Evolutionary conservation across 2,329 filamentous ascomycete species (phyloP), one percentile per base, ranked within the genome.

Genomic region (Cladosporium sp.): DNA sequence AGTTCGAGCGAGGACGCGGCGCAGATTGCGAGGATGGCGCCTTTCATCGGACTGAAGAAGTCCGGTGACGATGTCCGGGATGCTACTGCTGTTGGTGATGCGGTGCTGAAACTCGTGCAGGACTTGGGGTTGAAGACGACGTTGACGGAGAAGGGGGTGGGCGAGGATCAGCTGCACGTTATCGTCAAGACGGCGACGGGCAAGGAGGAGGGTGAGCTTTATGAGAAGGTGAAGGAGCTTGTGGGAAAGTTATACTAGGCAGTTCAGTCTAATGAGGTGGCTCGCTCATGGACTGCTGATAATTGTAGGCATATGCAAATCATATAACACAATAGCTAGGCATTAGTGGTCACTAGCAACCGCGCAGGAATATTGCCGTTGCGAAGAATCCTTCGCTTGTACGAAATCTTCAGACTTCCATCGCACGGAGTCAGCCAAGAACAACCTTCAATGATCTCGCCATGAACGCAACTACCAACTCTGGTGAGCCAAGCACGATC

Each of bases 131-230:
- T 84, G 64, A 79, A 81, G 72, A 76, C 72, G n/a, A 80, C 79
- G 53, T 72, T 85, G 73, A 78, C 77, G 18, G 79, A 81, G 70
- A 82, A 82, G 65, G 72, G 78, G 50, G 80, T 83, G 14, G 77
- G 74, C 0, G 74, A 72, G 65, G 79, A 79, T 65, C 76, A 83
- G 72, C 72, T 80, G 28, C 73, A 76, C 7, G 71, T 79, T 2
- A 82, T 83, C 67, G 75, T 75, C 4, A 79, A 81, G 73, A 76
- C 78, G 63, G 81, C 80, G 23, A 82, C 80, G 12, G 77, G 76
- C 21, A 71, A 74, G 71, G 79, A 82, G 69, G 77, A 76, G 28
- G 81, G 80, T 4, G 73, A 76, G 11, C 35, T 80, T 16, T 83
- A 79, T 72, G 76, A 82, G 46, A 75, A 72, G 66, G 81, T 83